These are phyloP conservation scores for Colletotrichum paranaense DNA, from an alignment of 2,329 filamentous ascomycete species.

Conservation along the genomic window DNA sequence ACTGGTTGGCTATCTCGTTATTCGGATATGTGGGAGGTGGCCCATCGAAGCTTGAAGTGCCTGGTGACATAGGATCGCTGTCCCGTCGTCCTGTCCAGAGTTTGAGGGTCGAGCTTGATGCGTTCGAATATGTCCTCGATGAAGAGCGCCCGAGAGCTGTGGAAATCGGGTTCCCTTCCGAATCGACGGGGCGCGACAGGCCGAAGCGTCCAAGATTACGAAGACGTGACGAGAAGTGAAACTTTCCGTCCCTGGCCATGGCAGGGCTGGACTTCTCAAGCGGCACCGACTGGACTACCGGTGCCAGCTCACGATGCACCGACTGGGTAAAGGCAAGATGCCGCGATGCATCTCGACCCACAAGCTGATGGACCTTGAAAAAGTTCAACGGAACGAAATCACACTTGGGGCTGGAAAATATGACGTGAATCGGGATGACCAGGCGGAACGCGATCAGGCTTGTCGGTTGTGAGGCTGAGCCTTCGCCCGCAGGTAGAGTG, in stretches of 20 bases:
- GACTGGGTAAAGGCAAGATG: constrained; percentile 70
- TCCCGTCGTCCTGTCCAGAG: constrained; percentile 42
- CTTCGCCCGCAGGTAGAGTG: constrained; percentile 48
- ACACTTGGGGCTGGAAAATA: constrained; percentile 61
- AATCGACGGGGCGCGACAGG: constrained; percentile 40
- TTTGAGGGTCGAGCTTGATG: constrained; percentile 47
- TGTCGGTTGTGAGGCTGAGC: constrained; percentile 39
- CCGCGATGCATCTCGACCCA: constrained; percentile 64
- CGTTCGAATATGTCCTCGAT: constrained; percentile 40
- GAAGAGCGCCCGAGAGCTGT: constrained; percentile 40
- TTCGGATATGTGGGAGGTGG: constrained; percentile 31
- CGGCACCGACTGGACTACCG: constrained; percentile 52
- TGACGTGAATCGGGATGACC: constrained; percentile 71
- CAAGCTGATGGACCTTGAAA: constrained; percentile 75
- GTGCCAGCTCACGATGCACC: constrained; percentile 70
- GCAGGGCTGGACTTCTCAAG: constrained; percentile 34
- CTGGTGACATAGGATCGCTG: constrained; percentile 32
- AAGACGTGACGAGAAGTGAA: constrained; percentile 12
- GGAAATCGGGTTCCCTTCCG: constrained; percentile 44
- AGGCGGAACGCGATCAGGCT: constrained; percentile 67
- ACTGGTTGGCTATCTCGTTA: constrained; percentile 33
- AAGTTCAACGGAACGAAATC: constrained; percentile 72
- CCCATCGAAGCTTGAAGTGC: constrained; percentile 26
- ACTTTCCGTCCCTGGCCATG: constrained; percentile 29
- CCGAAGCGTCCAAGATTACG: constrained; percentile 21